Evolutionary conservation across 192 early-diverging fungal species (phyloP).

Genomic region (Podila minutissima): DNA sequence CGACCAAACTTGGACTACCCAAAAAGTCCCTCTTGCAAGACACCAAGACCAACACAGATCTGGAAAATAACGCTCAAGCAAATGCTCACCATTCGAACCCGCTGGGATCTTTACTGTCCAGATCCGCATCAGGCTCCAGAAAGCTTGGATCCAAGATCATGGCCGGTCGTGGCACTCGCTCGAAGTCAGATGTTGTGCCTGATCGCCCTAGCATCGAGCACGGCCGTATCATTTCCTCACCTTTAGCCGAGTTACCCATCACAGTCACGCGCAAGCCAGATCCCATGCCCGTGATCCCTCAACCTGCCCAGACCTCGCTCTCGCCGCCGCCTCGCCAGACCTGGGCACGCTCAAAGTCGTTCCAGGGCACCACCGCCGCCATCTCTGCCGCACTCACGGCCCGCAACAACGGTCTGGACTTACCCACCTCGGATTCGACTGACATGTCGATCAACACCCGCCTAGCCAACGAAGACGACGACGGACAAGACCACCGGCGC

Average conservation of each 20-base stretch:
- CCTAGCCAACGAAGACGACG: not conserved
- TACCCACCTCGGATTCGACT: too few relatives aligned
- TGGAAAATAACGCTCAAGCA: not conserved
- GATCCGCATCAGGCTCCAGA: not conserved
- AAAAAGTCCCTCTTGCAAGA: not conserved
- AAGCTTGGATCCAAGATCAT: not conserved
- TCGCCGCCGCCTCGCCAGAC: constrained; percentile 5
- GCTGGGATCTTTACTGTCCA: not conserved
- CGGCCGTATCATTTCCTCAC: not conserved
- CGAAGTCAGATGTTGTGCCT: not conserved
- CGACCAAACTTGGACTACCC: not conserved
- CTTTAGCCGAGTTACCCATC: not conserved
- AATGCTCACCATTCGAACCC: not conserved
- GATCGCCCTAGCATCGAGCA: not conserved
- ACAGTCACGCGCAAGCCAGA: not conserved
- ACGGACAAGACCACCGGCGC: not conserved
- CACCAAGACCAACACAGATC: not conserved
- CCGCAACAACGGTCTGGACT: not conserved
- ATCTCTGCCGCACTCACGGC: not conserved
- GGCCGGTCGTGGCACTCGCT: not conserved
- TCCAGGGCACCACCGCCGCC: not conserved
- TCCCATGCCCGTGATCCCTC: not conserved
- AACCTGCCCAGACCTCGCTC: not conserved
- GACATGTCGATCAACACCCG: not conserved
- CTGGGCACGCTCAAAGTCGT: not conserved